Conservation (phyloP, 345 rosid species). For the Lenwebbia sp. region DNA sequence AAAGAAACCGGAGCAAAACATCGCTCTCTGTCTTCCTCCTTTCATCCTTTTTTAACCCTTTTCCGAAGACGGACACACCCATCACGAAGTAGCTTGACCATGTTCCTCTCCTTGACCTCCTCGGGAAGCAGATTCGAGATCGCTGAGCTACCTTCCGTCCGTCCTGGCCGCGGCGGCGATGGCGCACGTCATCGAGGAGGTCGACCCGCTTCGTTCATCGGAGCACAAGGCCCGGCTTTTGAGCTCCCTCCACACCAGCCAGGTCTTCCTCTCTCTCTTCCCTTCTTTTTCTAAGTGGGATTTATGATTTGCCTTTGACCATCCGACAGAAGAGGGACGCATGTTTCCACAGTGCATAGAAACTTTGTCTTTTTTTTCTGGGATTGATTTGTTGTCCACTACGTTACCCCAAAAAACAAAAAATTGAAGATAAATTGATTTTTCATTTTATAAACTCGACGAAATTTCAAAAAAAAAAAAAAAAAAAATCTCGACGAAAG, state of each 20-base stretch:
- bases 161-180: constrained; percentile 79
- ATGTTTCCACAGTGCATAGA: background rate
- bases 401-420: background rate
- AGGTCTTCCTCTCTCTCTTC: constrained; percentile 19
- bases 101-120: background rate
- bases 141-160: constrained; percentile 56
- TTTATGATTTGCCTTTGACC: background rate
- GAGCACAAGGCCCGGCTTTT: constrained; percentile 48
- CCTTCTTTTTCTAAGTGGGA: background rate
- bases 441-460: background rate
- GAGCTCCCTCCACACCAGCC: constrained; percentile 39
- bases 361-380: background rate
- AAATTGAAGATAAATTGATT: background rate
- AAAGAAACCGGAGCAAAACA: background rate
- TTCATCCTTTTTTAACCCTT: too few species aligned
- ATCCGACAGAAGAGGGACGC: background rate
- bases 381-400: background rate
- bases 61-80: background rate
- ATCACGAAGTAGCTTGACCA: background rate
- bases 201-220: constrained; percentile 36
- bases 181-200: constrained; percentile 55
- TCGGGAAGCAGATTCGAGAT: constrained; percentile 48
- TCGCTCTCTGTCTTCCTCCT: background rate
- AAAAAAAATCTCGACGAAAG: too few species aligned
- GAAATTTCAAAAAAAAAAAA: too few species aligned